Evolutionary conservation across 169 alveolate species (phyloP), one percentile per base, ranked within the genome.

Genomic region (Cryptosporidium xiaoi): DNA sequence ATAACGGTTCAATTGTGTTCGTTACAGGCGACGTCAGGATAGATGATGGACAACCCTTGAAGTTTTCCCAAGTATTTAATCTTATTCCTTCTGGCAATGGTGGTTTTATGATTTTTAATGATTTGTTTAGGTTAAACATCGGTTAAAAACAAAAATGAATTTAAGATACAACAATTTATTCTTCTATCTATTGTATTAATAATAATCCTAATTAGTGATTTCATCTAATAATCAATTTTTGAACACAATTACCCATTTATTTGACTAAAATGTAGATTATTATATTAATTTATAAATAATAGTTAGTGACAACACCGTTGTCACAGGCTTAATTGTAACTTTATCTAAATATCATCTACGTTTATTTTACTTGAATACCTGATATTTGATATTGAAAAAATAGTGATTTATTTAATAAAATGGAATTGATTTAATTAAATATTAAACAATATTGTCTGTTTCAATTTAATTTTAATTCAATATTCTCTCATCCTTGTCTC

Each of bases 1-100:
- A 91, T 62, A 91, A 93, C 66, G 96, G 96, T 4, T 87, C 92
- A 50, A 53, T 93, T 51, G 93, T 93, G 71, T 82, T 93, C 55
- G 94, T 93, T 33, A 71, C 93, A 6, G 96, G 96, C 18, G 93
- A 93, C 66, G 58, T 93, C 60, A 85, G 83, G 51, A 93, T 93
- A 44, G 96, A 93, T 27, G 95, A 91, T 33, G 93, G 93, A 29
- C 93, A 92, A 69, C 95, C 96, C 18, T 87, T 93, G 66, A 93
- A 93, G 65, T 93, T 93, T 65, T 91, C 94, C 4, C 93, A 93
- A 65, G 90, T 91, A 2, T 93, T 93, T 92, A 90, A 92, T 50
- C 51, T 93, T n/a, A 90, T 92, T 3, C 95, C 95, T 8, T 91
- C 92, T 40, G 95, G 95, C 13, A 71, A 77, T 15, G 95, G 94